Conservation (phyloP, 78 protist genomes). For the Tieghemostelium lacteum region DNA sequence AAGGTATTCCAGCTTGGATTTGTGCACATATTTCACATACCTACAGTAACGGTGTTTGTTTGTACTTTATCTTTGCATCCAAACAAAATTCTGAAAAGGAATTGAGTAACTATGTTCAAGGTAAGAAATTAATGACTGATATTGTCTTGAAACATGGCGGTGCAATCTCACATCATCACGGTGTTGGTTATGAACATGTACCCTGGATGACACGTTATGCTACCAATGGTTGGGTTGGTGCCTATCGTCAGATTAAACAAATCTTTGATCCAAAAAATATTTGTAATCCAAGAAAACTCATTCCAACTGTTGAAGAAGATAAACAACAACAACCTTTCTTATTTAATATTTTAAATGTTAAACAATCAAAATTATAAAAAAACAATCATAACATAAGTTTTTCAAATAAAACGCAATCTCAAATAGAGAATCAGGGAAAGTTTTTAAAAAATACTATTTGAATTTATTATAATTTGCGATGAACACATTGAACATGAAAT, state of each 20-base stretch:
- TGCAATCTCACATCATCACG: slow-evolving; percentile 89
- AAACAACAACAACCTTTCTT: slow-evolving; percentile 31
- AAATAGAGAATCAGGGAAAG: no score
- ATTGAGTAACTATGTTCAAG: slow-evolving; percentile 59
- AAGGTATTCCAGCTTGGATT: slow-evolving; percentile 75
- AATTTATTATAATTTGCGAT: no score
- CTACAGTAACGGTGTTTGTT: slow-evolving; percentile 78
- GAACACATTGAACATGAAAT: no score
- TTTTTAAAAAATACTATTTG: no score
- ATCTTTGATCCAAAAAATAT: slow-evolving; percentile 82
- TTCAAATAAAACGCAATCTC: no score
- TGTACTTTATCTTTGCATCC: slow-evolving; percentile 82
- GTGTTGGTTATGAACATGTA: slow-evolving; percentile 85
- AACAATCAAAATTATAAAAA: slow-evolving; percentile 64
- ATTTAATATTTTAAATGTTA: slow-evolving; percentile 56
- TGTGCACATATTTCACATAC: slow-evolving; percentile 80
- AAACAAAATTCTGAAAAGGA: slow-evolving; percentile 55
- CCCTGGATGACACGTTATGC: slow-evolving; percentile 80
- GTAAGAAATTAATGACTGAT: slow-evolving; percentile 76
- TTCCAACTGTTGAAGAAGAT: slow-evolving; percentile 63
- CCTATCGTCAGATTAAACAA: slow-evolving; percentile 71
- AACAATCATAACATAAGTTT: no score
- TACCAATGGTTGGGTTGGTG: slow-evolving; percentile 55
- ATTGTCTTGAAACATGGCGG: slow-evolving; percentile 84
- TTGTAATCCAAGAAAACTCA: slow-evolving; percentile 79